Evolutionary conservation across 1,284 basidiomycete genomes (phyloP).

Genomic region (Fistulina hepatica): DNA sequence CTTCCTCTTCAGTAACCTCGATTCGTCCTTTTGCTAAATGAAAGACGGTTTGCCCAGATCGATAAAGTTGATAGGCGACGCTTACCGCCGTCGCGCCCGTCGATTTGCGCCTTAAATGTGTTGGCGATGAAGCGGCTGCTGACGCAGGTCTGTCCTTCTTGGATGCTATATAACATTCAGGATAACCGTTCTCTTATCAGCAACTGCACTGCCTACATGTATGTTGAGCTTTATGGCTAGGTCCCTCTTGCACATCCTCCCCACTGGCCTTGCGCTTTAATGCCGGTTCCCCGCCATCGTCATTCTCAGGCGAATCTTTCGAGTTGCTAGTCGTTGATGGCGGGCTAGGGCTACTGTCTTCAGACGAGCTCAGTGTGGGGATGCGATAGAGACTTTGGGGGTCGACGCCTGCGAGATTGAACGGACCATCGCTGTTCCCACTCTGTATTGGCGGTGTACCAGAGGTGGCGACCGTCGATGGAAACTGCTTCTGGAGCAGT

Average conservation of each 20-base stretch:
- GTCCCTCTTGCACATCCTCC: constrained; percentile 49
- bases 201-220: constrained; percentile 33
- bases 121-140: neutral
- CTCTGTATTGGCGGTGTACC: constrained; percentile 16
- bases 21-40: constrained; percentile 46
- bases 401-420: constrained; percentile 34
- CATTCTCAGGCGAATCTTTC: constrained; percentile 23
- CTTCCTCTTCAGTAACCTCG: constrained; percentile 67
- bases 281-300: constrained; percentile 32
- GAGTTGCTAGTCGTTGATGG: constrained; percentile 31
- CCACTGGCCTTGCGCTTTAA: constrained; percentile 67
- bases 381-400: constrained; percentile 43
- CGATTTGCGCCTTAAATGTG: constrained; percentile 24
- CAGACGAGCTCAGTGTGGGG: constrained; percentile 35
- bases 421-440: too few relatives aligned
- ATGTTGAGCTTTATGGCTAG: constrained; percentile 54
- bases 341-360: constrained; percentile 69
- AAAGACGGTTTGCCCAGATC: constrained; percentile 7
- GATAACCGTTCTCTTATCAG: neutral
- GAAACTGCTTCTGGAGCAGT: constrained; percentile 65
- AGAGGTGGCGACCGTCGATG: constrained; percentile 17
- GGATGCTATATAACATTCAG: constrained; percentile 1
- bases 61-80: constrained; percentile 12
- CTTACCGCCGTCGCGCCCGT: constrained; percentile 17
- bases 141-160: too few relatives aligned